Base-by-base conservation (phyloP, 1,284 basidiomycete genomes). In the Malassezia dermatis region DNA sequence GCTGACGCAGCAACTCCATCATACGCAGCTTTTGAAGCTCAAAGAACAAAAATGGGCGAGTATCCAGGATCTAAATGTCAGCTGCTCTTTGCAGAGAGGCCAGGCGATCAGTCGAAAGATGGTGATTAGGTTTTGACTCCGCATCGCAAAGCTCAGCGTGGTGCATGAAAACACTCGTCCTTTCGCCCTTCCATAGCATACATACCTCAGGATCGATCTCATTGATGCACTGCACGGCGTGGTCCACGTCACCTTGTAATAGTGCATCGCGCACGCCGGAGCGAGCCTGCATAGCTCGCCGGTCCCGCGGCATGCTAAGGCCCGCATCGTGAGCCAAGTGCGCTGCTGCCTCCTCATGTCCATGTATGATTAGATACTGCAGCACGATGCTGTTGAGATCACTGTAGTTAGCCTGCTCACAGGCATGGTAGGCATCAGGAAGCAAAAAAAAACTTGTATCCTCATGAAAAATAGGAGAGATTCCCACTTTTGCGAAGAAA, bases 161-260 rank as follows among this genome's bases (percentile, higher is more conserved):
- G 91, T 96, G 91, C 91, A 95, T 94, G 89, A 88, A 85, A 82
- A 31, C 80, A 63, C 37, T 61, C 49, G 42, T 53, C 43, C 40
- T 49, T 56, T 59, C 61, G 53, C 27, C 46, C 39, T 27, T 17
- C 28, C 7, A 12, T 13, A n/a, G 21, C 7, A 27, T 19, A 56
- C 89, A 78, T 76, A 96, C 93, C 84, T 96, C 91, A 30, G 90
- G 89, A 75, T 96, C 88, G 58, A 98, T 77, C 73, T 96, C 91
- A 69, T 96, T 96, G 45, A 94, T 88, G 45, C 86, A 80, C 23
- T 85, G 84, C 57, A 96, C 93, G 15, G 93, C 93, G 61, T 89
- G 87, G 72, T 91, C 88, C 17, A 98, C 86, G 64, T 96, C 86
- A 5, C 93, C 93, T 28, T 88, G 83, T 72, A 95, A 89, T 27